Percentiles rank a stretch among this genome's conserved stretches.
Conservation (phyloP, 371 early-diverging fungal species). For the Rhizopus delemar region DNA sequence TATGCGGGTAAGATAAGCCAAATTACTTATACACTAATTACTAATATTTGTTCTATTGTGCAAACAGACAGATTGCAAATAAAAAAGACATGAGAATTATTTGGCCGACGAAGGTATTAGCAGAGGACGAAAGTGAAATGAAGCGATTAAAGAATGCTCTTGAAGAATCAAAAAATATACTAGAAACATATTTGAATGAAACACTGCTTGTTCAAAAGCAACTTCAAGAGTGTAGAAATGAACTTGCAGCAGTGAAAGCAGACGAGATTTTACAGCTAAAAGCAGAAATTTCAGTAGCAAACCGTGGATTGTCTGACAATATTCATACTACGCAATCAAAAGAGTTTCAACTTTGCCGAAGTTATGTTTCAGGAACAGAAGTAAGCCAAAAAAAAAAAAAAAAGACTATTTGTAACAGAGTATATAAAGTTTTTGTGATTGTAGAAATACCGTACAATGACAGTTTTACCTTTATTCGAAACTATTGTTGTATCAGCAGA, state of each 20-base stretch:
- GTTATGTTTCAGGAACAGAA: neutral
- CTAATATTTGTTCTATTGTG: too few species aligned
- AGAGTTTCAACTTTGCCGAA: neutral
- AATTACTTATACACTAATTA: too few species aligned
- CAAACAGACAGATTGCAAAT: neutral
- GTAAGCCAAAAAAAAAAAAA: neutral
- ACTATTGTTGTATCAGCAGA: slow-evolving; percentile 14
- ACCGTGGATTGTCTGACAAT: too few species aligned
- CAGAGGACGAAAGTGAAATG: slow-evolving; percentile 5
- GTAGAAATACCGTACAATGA: slow-evolving; percentile 7
- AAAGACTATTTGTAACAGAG: neutral
- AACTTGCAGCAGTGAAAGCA: neutral
- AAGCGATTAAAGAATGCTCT: slow-evolving; percentile 3
- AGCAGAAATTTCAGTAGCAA: neutral
- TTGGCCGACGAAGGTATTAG: slow-evolving; percentile 22
- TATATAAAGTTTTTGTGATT: neutral
- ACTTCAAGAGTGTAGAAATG: slow-evolving; percentile 3
- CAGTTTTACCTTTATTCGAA: slow-evolving; percentile 8
- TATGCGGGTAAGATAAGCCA: slow-evolving; percentile 16
- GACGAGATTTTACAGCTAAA: neutral
- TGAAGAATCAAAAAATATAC: neutral
- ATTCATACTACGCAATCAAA: neutral
- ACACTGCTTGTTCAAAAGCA: slow-evolving; percentile 6
- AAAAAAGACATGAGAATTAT: slow-evolving; percentile 17
- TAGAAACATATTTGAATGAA: neutral